A percentile compares a stretch with the other conserved stretches of the same genome.
Evolutionary conservation across 1,139 yeast genomes (phyloP).

Genomic region (Candida glucosophila): DNA sequence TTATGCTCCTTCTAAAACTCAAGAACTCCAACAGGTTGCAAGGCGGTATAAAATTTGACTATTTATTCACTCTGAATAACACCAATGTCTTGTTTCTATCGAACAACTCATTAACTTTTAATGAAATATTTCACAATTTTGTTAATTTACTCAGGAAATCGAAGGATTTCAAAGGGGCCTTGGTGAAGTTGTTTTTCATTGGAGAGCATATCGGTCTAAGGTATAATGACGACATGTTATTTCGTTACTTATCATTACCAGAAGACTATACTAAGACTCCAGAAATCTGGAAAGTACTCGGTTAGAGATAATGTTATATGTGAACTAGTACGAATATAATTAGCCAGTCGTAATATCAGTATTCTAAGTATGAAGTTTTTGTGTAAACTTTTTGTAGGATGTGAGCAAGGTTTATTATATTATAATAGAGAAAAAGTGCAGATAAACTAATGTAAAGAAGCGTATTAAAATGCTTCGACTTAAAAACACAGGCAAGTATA

Average conservation of each 20-base stretch:
- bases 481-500: too few species aligned
- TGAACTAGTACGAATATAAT: too few species aligned
- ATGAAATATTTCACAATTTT: constrained; percentile 30
- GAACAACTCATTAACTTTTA: constrained; percentile 32
- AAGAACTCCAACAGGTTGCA: constrained; percentile 84
- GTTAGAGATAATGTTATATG: neutral
- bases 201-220: constrained; percentile 26
- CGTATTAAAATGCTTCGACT: too few species aligned
- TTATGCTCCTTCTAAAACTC: constrained; percentile 66
- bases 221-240: constrained; percentile 24
- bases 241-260: constrained; percentile 36
- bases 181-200: constrained; percentile 18
- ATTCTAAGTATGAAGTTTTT: too few species aligned
- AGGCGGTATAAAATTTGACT: constrained; percentile 63
- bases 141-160: constrained; percentile 21
- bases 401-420: too few species aligned
- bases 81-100: constrained; percentile 22
- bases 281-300: constrained; percentile 22
- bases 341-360: too few species aligned
- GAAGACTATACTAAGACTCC: constrained; percentile 22
- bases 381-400: too few species aligned
- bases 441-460: too few species aligned
- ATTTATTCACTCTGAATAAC: constrained; percentile 8
- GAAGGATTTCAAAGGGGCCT: constrained; percentile 21
- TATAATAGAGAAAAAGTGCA: too few species aligned